Evolutionary conservation across 371 early-diverging fungal genomes (phyloP).

Genomic region (Globomyces sp.): DNA sequence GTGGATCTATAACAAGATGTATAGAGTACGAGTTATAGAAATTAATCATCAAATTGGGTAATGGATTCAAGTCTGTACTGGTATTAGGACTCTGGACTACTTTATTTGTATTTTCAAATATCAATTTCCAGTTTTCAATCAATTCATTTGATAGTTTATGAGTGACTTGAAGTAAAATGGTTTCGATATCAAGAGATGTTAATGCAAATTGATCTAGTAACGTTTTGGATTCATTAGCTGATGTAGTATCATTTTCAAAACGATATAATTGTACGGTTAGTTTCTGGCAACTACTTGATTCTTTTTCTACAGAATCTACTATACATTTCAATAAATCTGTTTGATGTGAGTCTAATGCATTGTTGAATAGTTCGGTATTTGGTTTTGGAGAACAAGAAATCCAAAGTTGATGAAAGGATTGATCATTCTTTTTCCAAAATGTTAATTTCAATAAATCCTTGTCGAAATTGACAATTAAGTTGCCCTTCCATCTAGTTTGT

Average conservation of each 20-base stretch:
- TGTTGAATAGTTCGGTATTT: background rate
- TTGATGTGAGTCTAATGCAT: background rate
- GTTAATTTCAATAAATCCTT: constrained; percentile 1
- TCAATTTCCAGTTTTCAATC: background rate
- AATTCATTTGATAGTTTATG: background rate
- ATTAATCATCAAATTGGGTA: no score
- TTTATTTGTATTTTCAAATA: no score
- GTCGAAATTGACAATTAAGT: background rate
- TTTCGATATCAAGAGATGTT: background rate
- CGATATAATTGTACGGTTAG: background rate
- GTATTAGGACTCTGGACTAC: no score
- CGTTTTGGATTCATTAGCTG: background rate
- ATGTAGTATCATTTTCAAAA: background rate
- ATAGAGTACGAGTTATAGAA: no score
- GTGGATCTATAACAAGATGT: no score
- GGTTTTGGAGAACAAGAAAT: background rate
- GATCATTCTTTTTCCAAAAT: constrained; percentile 8
- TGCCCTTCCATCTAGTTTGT: background rate
- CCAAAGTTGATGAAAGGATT: background rate
- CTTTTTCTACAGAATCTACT: background rate
- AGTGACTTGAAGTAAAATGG: background rate
- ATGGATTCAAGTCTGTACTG: no score
- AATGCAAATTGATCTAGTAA: background rate
- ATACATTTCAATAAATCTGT: background rate
- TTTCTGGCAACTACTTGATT: background rate